Evolutionary conservation across 2,329 filamentous ascomycete species (phyloP), one percentile per base, ranked within the genome.

Genomic region (Thelonectria olida): DNA sequence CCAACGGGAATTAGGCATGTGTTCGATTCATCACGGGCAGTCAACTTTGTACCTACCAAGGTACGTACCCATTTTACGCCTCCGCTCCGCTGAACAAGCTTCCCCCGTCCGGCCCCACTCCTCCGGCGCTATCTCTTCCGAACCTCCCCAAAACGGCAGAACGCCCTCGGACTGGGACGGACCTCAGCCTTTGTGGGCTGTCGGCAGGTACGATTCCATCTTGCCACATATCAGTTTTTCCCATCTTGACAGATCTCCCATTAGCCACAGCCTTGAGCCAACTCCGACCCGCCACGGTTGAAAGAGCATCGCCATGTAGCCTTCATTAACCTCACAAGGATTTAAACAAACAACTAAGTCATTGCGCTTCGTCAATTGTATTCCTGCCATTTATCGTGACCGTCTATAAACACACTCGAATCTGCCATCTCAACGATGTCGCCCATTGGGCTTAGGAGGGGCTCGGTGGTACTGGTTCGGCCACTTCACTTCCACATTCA

Each of bases 401-500:
- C 51, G 5, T 31, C 28, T 34, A 45, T 50, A 28, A n/a, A n/a
- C 28, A 44, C 8, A 20, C 2, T 27, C 48, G 10, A 36, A 23
- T n/a, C 34, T 23, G 10, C 36, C 6, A 34, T 25, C 20, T 25
- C 28, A n/a, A 6, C 36, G 41, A 8, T 10, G 25, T 36, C 47
- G 54, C n/a, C 51, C 48, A 13, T 47, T 54, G 36, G 55, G 59
- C 55, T 60, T 63, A 5, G 51, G 59, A 17, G 49, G 51, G 15
- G 68, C 70, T n/a, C 65, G 61, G 9, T 66, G 59, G 23, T 87
- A 87, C 74, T 96, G 92, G 66, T 88, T 87, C 1, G 93, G 87
- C 86, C 90, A 90, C 68, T 89, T 81, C 5, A 94, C 87, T 59
- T 87, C 80, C 4, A 94, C 88, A 9, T 86, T 88, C 28, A 97